Conservation (phyloP, 768 basidiomycete genomes). For the Boletus reticulatus region DNA sequence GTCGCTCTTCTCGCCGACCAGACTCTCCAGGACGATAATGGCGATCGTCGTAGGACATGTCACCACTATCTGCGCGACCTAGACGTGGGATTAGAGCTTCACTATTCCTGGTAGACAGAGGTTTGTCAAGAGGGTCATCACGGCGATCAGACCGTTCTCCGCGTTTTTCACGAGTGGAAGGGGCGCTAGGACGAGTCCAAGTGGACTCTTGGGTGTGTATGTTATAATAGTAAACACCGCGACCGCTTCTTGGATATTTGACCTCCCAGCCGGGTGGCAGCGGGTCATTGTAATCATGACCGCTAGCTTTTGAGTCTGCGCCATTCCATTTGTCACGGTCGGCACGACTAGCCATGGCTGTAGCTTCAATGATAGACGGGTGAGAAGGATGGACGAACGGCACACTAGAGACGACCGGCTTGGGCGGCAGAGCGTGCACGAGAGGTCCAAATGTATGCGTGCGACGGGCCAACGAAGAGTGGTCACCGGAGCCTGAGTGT, state of each 20-base stretch:
- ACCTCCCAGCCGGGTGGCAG: slow-evolving; percentile 64
- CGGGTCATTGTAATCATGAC: slow-evolving; percentile 29
- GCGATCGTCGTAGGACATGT: slow-evolving; percentile 57
- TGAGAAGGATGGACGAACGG: slow-evolving; percentile 55
- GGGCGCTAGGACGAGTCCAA: slow-evolving; percentile 52
- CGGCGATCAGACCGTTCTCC: slow-evolving; percentile 23
- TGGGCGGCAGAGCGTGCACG: slow-evolving; percentile 68
- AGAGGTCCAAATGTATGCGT: slow-evolving; percentile 37
- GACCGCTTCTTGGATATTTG: slow-evolving; percentile 48
- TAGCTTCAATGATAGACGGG: slow-evolving; percentile 58
- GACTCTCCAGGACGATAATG: slow-evolving; percentile 57
- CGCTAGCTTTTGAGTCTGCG: slow-evolving; percentile 21
- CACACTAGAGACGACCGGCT: slow-evolving; percentile 52
- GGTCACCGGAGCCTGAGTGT: slow-evolving; percentile 16
- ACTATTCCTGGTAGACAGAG: slow-evolving; percentile 22
- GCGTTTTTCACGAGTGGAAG: slow-evolving; percentile 24
- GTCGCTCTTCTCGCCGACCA: slow-evolving; percentile 28
- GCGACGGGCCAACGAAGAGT: slow-evolving; percentile 24
- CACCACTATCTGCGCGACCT: slow-evolving; percentile 27
- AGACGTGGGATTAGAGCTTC: slow-evolving; percentile 23
- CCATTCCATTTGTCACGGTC: slow-evolving; percentile 46
- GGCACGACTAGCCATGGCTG: slow-evolving; percentile 52
- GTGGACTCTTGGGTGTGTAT: slow-evolving; percentile 52
- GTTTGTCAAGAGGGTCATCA: slow-evolving; percentile 29
- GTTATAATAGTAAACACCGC: slow-evolving; percentile 58